Evolutionary conservation across 73 alveolate genomes (phyloP), one percentile per base, ranked within the genome.

Genomic region (Paramecium sexaurelia): DNA sequence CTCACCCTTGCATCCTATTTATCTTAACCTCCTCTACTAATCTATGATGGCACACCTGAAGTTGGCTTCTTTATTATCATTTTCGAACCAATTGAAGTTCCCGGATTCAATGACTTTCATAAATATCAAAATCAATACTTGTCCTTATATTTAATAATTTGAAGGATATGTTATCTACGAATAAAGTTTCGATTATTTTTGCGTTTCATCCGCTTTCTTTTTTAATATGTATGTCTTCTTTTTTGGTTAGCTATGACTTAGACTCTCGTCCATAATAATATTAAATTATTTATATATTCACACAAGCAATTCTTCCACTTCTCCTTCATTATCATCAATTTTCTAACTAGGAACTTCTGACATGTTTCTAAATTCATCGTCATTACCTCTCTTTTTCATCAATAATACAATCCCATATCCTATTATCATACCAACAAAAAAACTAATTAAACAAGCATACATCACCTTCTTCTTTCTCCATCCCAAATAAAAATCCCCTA

Each of bases 231-330:
- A 61, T 29, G 47, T 32, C 43, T 26, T 61, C 83, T 61, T 61
- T 32, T 61, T 61, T 19, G 47, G 39, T 8, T 61, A 32, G 1
- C 26, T 61, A 8, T 61, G 20, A 61, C 7, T 61, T 45, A 61
- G 7, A 61, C 83, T 61, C 20, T 61, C 83, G 43, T 61, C 83
- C 83, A 61, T 61, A 29, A 13, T 61, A 61, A 61, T 61, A 22
- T 26, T 26, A 26, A 9, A 32, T 61, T 3, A 13, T 32, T 26
- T 8, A 61, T 61, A 61, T 61, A 26, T 7, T 61, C 83, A 61
- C 15, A 3, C 22, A 17, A n/a, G 1, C 7, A 51, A 15, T 51
- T 17, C 67, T 17, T 51, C 32, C 11, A 51, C 8, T 51, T 51
- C 33, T 51, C 67, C 67, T 8, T 5, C 68, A 24, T 7, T 7